phyloP scores from a whole-genome alignment of 805 yeast species.

The Brettanomyces naardenensis region DNA sequence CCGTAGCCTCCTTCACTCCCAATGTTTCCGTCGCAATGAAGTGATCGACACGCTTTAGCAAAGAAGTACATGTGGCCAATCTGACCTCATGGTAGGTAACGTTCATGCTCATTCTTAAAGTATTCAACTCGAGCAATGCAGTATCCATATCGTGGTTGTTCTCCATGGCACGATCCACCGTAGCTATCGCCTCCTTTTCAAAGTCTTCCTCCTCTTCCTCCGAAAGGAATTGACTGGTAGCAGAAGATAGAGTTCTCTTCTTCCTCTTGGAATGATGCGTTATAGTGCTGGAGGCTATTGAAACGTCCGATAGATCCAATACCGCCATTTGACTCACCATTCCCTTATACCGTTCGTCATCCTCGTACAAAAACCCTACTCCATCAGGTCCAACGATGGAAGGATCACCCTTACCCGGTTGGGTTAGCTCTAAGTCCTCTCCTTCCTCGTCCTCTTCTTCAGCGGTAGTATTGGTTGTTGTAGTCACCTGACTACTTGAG shows the following conservation, averaged over 20 bases:
- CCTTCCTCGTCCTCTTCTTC: constrained; percentile 16
- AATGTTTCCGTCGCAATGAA: constrained; percentile 72
- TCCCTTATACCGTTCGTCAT: constrained; percentile 41
- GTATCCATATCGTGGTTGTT: constrained; percentile 91
- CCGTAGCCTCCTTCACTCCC: constrained; percentile 67
- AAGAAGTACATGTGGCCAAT: constrained; percentile 66
- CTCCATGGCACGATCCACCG: constrained; percentile 85
- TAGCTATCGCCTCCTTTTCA: constrained; percentile 83
- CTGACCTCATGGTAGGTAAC: constrained; percentile 92
- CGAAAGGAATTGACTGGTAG: constrained; percentile 29
- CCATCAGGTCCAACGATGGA: constrained; percentile 41
- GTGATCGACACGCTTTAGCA: constrained; percentile 61
- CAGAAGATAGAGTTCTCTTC: constrained; percentile 29
- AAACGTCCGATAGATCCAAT: constrained; percentile 37
- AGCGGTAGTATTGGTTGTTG: constrained; percentile 6
- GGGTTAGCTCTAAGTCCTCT: constrained; percentile 8
- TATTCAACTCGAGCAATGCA: constrained; percentile 85
- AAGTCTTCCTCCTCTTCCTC: constrained; percentile 57
- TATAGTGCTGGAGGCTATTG: constrained; percentile 42
- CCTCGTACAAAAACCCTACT: constrained; percentile 40
- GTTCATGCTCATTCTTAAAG: constrained; percentile 95
- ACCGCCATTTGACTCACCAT: constrained; percentile 35
- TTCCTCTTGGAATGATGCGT: constrained; percentile 28
- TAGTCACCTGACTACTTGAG: not conserved
- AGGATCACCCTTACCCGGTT: constrained; percentile 17